Conservation (phyloP, 352 stramenopile genomes). For the Phytophthora vignae region DNA sequence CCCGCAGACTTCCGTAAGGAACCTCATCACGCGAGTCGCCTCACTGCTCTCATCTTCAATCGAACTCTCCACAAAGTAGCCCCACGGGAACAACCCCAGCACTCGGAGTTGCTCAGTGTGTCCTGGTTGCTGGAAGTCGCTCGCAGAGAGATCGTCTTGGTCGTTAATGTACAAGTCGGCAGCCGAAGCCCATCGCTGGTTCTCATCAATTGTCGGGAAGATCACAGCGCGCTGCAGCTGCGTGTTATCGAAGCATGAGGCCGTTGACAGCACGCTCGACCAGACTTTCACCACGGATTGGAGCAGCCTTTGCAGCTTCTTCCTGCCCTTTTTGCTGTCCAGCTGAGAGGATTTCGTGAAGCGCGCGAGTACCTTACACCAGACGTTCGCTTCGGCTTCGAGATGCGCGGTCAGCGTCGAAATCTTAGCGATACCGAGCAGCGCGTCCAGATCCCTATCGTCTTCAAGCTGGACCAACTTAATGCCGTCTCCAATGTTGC, state of each 20-base stretch:
- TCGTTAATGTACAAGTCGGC: slow-evolving; percentile 74
- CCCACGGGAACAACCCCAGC: slow-evolving; percentile 65
- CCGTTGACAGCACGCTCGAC: slow-evolving; percentile 23
- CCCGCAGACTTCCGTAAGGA: slow-evolving; percentile 57
- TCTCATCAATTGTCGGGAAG: slow-evolving; percentile 39
- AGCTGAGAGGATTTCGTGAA: slow-evolving; percentile 11
- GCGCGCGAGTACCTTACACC: slow-evolving; percentile 41
- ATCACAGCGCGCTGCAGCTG: slow-evolving; percentile 39
- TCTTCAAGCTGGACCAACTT: slow-evolving; percentile 43
- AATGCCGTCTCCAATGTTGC: slow-evolving; percentile 21
- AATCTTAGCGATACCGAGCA: slow-evolving; percentile 50
- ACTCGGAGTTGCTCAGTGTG: slow-evolving; percentile 38
- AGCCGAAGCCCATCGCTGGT: slow-evolving; percentile 24
- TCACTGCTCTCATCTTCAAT: slow-evolving; percentile 20
- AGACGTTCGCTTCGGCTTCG: slow-evolving; percentile 35
- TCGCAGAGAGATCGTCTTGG: slow-evolving; percentile 51
- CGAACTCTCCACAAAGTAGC: slow-evolving; percentile 46
- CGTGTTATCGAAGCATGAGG: slow-evolving; percentile 16
- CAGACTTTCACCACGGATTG: slow-evolving; percentile 39
- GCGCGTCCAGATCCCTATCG: slow-evolving; percentile 34
- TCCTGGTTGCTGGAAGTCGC: slow-evolving; percentile 34
- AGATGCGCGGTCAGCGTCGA: slow-evolving; percentile 36
- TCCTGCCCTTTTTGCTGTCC: slow-evolving; percentile 31
- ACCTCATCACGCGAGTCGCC: slow-evolving; percentile 24
- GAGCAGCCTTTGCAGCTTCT: slow-evolving; percentile 41